Evolutionary conservation across 2,329 filamentous ascomycete genomes (phyloP).

Genomic region (Tolypocladium nubicola): DNA sequence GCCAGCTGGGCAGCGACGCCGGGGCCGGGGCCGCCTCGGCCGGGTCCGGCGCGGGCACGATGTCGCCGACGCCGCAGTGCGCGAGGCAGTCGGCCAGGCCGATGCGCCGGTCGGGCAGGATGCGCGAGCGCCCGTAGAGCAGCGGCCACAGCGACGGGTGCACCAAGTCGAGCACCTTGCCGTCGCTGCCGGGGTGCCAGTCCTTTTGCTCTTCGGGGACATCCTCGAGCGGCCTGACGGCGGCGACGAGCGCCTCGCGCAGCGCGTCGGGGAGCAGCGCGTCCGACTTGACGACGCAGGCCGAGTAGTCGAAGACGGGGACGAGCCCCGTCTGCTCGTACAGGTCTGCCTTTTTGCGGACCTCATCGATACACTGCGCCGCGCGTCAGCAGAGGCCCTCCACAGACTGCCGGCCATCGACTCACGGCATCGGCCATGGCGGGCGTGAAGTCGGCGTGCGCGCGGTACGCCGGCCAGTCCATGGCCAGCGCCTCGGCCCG

Average conservation of each 20-base stretch:
- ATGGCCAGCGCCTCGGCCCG: conserved; percentile 16
- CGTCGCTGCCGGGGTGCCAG: conserved; percentile 49
- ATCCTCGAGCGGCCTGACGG: conserved; percentile 36
- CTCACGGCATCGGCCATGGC: conserved; percentile 20
- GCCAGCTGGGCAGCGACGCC: too few relatives aligned
- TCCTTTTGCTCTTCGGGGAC: conserved; percentile 39
- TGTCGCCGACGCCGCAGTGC: too few relatives aligned
- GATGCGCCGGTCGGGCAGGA: conserved; percentile 16
- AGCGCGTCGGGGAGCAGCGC: conserved; percentile 13
- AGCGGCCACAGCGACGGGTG: conserved; percentile 55
- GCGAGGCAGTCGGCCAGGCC: too few relatives aligned
- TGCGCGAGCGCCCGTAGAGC: conserved; percentile 36
- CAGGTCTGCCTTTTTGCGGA: conserved; percentile 19
- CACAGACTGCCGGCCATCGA: background rate
- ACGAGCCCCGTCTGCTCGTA: conserved; percentile 21
- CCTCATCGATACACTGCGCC: conserved; percentile 19
- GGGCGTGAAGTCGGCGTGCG: conserved; percentile 14
- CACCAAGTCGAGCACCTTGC: conserved; percentile 49
- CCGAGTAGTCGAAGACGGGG: conserved; percentile 20
- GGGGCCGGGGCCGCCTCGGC: too few relatives aligned
- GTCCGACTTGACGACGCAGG: conserved; percentile 25
- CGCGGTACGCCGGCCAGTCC: conserved; percentile 15
- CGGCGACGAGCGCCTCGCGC: conserved; percentile 26
- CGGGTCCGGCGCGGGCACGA: too few relatives aligned
- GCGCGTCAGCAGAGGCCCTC: too few relatives aligned